Base-by-base conservation (phyloP, 805 yeast species). In the Candida chilensis region DNA sequence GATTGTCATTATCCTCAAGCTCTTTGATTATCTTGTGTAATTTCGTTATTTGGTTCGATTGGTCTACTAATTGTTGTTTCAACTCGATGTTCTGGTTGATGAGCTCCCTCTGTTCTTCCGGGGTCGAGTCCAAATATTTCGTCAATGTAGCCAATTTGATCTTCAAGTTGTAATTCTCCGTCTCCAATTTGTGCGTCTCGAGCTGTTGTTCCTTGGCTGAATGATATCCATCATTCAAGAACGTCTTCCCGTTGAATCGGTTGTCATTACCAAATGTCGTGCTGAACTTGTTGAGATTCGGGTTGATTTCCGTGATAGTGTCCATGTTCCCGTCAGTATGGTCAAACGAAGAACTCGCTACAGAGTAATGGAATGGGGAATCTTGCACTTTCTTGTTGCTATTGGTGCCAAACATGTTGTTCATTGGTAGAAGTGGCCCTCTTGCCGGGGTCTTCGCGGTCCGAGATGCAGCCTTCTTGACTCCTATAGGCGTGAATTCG, bases 401-500 rank as follows among this genome's bases (percentile, higher is more conserved):
- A n/a, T n/a, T n/a, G n/a, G n/a, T n/a, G n/a, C n/a, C n/a, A n/a
- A n/a, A 7, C 13, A 6, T 22, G 25, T 6, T 7, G 7, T 7
- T 7, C 13, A 11, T 22, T 6, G 13, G 13, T 8, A 6, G 14
- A 7, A n/a, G 25, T 8, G 13, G 6, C 6, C 13, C 13, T 22
- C 6, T 11, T 8, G 25, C 15, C 6, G 25, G 13, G 11, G 14
- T 7, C 7, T 22, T 22, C 13, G 11, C 13, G 7, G 6, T 22
- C 6, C 6, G 12, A 7, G 8, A 12, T 15, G 25, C 13, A 11
- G 11, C 13, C 13, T 22, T 22, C 13, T 12, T 22, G 13, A 15
- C 13, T 6, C 69, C 69, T 28, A 64, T 57, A 0, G 71, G 71
- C 2, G 68, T 63, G 35, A 64, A 64, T 36, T 61, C 66, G 16